Conservation (phyloP, 1,284 basidiomycete species). For the Volvariella surrecta region DNA sequence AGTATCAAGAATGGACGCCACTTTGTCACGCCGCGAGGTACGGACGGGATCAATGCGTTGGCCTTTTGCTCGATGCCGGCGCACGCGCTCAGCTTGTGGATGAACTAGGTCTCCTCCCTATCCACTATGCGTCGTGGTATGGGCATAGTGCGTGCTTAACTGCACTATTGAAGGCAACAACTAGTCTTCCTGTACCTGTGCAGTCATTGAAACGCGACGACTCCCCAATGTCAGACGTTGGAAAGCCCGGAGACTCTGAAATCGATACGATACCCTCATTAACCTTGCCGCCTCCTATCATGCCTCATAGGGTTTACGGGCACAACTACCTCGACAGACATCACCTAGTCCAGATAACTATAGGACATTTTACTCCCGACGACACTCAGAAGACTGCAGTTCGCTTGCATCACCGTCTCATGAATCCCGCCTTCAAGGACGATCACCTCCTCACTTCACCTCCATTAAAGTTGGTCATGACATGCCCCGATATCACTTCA, state of each 20-base stretch:
- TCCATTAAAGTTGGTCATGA: slow-evolving; percentile 93
- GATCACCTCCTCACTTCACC: slow-evolving; percentile 64
- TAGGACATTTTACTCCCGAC: slow-evolving; percentile 57
- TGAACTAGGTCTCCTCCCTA: slow-evolving; percentile 80
- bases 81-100: slow-evolving; percentile 71
- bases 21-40: slow-evolving; percentile 93
- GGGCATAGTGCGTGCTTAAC: slow-evolving; percentile 80
- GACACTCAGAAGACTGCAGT: slow-evolving; percentile 36
- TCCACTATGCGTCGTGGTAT: slow-evolving; percentile 98
- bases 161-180: slow-evolving; percentile 51
- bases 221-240: slow-evolving; percentile 28
- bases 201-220: slow-evolving; percentile 13
- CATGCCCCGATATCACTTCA: slow-evolving; percentile 41
- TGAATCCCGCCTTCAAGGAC: slow-evolving; percentile 52
- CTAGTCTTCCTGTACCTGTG: background rate
- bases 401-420: slow-evolving; percentile 60
- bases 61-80: slow-evolving; percentile 73
- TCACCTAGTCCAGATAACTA: slow-evolving; percentile 80
- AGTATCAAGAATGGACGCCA: slow-evolving; percentile 98
- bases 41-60: slow-evolving; percentile 74
- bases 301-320: slow-evolving; percentile 89
- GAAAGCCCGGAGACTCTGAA: slow-evolving; percentile 47
- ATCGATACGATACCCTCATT: slow-evolving; percentile 91
- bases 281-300: slow-evolving; percentile 94
- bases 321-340: slow-evolving; percentile 90